phyloP scores from a whole-genome alignment of 148 eudicot species.

The Camellia sinensis region DNA sequence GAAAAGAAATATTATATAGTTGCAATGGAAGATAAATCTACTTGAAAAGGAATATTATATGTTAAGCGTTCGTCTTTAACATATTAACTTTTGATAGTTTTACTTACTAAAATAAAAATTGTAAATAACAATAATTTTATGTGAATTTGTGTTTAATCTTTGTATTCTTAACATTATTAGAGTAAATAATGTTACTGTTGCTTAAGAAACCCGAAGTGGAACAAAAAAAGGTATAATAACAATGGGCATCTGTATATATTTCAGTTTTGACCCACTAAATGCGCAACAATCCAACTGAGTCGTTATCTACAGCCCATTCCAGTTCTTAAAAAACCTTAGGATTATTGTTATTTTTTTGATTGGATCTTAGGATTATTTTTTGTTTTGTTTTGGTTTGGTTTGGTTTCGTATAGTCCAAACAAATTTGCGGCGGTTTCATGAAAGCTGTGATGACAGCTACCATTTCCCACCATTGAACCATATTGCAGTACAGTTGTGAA shows the following conservation, averaged over 20 bases:
- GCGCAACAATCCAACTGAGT: constrained; percentile 10
- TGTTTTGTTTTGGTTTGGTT: background rate
- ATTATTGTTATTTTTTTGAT: background rate
- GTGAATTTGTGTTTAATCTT: no score
- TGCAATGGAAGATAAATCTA: no score
- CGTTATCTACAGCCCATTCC: constrained; percentile 16
- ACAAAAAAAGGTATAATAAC: no score
- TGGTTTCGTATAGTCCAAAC: background rate
- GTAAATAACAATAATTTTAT: no score
- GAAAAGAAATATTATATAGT: no score
- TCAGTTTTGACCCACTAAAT: constrained; percentile 24
- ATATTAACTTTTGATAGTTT: no score
- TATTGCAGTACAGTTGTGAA: background rate
- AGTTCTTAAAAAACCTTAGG: background rate
- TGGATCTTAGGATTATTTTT: no score
- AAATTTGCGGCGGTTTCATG: constrained; percentile 1
- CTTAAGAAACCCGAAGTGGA: background rate
- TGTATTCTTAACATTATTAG: no score
- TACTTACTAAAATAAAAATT: no score
- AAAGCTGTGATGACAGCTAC: background rate
- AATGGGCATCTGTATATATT: background rate
- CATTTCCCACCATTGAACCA: background rate
- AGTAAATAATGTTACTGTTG: no score
- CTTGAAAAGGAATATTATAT: no score
- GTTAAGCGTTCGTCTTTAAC: no score